phyloP scores from a whole-genome alignment of 371 early-diverging fungal species.

The Saksenaea oblongispora region DNA sequence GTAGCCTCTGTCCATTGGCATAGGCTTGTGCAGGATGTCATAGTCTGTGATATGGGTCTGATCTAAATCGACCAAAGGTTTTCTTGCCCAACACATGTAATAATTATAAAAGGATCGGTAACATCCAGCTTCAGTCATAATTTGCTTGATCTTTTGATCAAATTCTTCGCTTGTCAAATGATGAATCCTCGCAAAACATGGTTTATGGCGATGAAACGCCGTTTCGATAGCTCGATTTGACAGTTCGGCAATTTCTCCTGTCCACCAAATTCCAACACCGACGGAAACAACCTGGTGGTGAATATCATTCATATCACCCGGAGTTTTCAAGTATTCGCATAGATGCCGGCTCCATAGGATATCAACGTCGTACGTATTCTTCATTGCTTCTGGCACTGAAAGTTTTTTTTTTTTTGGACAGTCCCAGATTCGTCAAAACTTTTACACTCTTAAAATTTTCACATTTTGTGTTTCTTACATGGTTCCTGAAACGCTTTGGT shows the following conservation, averaged over 20 bases:
- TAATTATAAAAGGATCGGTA: constrained; percentile 32
- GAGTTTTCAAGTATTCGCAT: constrained; percentile 16
- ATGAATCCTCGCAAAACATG: not conserved
- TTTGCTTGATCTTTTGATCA: not conserved
- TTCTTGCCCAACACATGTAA: constrained; percentile 43
- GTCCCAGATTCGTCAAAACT: not conserved
- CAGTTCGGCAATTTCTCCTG: not conserved
- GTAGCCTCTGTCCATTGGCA: not conserved
- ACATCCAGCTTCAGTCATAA: constrained; percentile 16
- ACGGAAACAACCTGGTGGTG: constrained; percentile 25
- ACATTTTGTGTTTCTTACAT: constrained; percentile 22
- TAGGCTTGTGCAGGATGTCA: not conserved
- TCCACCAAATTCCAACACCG: not conserved
- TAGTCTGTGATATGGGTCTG: not conserved
- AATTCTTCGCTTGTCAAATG: not conserved
- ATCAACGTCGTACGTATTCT: constrained; percentile 23
- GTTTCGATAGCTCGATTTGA: not conserved
- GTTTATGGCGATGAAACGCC: constrained; percentile 5
- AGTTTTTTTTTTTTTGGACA: not conserved
- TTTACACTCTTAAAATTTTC: too few relatives aligned
- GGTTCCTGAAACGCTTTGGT: constrained; percentile 19
- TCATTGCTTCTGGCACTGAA: constrained; percentile 23
- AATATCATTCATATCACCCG: constrained; percentile 31
- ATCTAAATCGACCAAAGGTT: constrained; percentile 21
- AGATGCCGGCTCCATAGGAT: constrained; percentile 25